Conservation (phyloP, 371 early-diverging fungal genomes). For the Syncephalastrum monosporum region DNA sequence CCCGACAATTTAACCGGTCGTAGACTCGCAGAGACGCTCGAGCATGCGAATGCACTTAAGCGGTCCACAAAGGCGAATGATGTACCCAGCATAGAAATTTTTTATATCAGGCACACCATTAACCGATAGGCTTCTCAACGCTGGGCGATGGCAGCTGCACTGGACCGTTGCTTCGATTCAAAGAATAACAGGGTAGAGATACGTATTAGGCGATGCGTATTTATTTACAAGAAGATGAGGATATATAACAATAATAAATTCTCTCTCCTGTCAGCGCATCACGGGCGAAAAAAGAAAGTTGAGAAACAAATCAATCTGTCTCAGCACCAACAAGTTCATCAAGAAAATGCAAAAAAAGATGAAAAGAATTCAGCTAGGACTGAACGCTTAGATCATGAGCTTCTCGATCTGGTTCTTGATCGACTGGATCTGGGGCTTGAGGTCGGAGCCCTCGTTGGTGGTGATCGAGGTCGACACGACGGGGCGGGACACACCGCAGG, state of each 20-base stretch:
- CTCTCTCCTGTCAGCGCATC: slow-evolving; percentile 44
- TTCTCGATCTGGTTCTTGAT: slow-evolving; percentile 94
- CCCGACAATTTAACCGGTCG: no score
- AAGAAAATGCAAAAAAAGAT: slow-evolving; percentile 21
- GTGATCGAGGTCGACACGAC: slow-evolving; percentile 95
- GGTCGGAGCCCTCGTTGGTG: slow-evolving; percentile 95
- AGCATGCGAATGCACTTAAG: no score
- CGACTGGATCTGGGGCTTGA: slow-evolving; percentile 87
- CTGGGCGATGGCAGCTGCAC: no score
- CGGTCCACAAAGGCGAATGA: no score
- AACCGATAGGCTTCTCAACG: no score
- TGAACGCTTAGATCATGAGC: slow-evolving; percentile 72
- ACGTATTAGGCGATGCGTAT: no score
- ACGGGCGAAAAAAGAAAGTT: slow-evolving; percentile 13
- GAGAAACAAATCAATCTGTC: slow-evolving; percentile 15
- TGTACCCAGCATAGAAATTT: no score
- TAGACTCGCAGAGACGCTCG: no score
- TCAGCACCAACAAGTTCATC: slow-evolving; percentile 45
- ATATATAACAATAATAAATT: slow-evolving; percentile 9
- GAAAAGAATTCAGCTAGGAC: slow-evolving; percentile 2
- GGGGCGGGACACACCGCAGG: slow-evolving; percentile 95
- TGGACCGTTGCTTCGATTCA: no score
- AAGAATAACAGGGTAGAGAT: no score
- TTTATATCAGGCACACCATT: no score
- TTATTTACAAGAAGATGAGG: not conserved